phyloP scores from a whole-genome alignment of 352 stramenopile species.

The Globisporangium nunn region DNA sequence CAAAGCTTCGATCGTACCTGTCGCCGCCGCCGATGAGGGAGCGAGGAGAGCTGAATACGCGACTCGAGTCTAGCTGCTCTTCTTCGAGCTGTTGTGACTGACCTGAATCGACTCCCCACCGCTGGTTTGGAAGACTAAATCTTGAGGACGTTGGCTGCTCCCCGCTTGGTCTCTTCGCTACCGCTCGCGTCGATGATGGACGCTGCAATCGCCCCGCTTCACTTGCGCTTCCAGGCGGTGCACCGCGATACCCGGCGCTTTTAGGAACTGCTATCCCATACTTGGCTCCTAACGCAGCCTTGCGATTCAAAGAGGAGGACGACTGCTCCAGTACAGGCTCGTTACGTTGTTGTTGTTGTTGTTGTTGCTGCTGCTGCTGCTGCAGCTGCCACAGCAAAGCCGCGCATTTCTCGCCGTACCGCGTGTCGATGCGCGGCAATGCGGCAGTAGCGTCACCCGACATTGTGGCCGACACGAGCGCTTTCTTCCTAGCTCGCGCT shows the following conservation, averaged over 20 bases:
- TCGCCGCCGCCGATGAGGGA: not conserved
- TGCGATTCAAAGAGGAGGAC: not conserved
- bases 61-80: not conserved
- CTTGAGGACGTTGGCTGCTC: not conserved
- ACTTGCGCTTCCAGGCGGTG: not conserved
- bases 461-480: not conserved
- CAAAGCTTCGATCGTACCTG: not conserved
- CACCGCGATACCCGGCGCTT: slow-evolving; percentile 5
- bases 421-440: slow-evolving; percentile 10
- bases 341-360: not conserved
- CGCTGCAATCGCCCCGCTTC: not conserved
- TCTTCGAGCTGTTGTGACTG: slow-evolving; percentile 8
- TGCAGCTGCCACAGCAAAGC: slow-evolving; percentile 5
- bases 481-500: too few species aligned
- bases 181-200: slow-evolving; percentile 4
- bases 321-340: slow-evolving; percentile 1
- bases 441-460: not conserved
- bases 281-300: slow-evolving; percentile 1
- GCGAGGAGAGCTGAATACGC: slow-evolving; percentile 4
- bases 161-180: not conserved
- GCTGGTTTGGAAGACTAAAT: not conserved
- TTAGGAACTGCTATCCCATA: slow-evolving; percentile 4
- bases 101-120: not conserved
- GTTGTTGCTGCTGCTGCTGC: not conserved
- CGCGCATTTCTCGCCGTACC: slow-evolving; percentile 8